Evolutionary conservation across 345 rosid genomes (phyloP).

Genomic region (Eucalyptus dawsonii): DNA sequence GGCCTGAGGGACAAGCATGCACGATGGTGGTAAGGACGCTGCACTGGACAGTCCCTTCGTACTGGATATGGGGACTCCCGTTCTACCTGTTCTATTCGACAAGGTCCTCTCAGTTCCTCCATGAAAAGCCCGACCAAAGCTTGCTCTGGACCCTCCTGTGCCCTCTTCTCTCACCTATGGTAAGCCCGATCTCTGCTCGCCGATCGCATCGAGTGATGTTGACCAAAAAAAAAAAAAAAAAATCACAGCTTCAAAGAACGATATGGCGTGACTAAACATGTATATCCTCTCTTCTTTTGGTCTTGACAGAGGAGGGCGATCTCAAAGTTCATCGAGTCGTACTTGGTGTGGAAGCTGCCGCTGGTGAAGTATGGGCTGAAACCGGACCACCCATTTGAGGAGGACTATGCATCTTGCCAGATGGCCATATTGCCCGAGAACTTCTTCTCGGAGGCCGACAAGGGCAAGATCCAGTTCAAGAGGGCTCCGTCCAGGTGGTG

Average conservation of each 20-base stretch:
- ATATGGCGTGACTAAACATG: background rate
- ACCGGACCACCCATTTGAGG: conserved; percentile 46
- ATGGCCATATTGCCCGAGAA: conserved; percentile 46
- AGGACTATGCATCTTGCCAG: conserved; percentile 52
- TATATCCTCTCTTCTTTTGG: background rate
- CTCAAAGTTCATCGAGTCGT: conserved; percentile 47
- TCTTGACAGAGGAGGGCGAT: conserved; percentile 17
- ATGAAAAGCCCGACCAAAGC: conserved; percentile 33
- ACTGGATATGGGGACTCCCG: conserved; percentile 56
- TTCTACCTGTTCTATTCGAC: conserved; percentile 60
- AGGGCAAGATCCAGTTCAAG: conserved; percentile 44
- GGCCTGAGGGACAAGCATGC: conserved; percentile 39
- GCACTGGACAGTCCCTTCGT: conserved; percentile 57
- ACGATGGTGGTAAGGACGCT: conserved; percentile 49
- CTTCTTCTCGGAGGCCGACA: conserved; percentile 42
- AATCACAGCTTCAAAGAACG: background rate
- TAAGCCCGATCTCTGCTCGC: background rate
- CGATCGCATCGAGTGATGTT: background rate
- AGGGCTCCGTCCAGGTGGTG: conserved; percentile 34
- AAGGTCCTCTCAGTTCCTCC: conserved; percentile 47
- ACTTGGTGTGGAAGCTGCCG: conserved; percentile 40
- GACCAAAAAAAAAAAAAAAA: background rate
- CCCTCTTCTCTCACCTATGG: conserved; percentile 38
- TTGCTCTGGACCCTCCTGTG: conserved; percentile 19
- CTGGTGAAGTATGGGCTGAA: conserved; percentile 32